A percentile compares a stretch with the other conserved stretches of the same genome.
Evolutionary conservation across 352 stramenopile genomes (phyloP).

Genomic region (Pythium graminicola): DNA sequence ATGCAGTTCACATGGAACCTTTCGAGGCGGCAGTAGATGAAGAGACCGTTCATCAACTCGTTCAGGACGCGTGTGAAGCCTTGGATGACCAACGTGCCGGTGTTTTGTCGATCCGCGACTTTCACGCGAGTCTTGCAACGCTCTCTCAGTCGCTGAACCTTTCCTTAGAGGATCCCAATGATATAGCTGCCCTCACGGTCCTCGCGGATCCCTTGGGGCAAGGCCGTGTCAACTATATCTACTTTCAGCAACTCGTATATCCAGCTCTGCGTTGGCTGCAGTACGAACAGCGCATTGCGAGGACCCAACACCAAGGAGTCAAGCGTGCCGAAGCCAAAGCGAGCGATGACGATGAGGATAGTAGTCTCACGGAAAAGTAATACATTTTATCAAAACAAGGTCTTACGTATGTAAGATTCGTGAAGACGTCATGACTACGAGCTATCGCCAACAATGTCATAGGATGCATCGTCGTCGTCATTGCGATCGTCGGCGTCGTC

Average conservation of each 20-base stretch:
- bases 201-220: constrained; percentile 39
- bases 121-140: constrained; percentile 25
- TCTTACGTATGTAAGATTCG: not conserved
- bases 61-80: constrained; percentile 30
- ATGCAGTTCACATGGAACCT: constrained; percentile 6
- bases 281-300: constrained; percentile 21
- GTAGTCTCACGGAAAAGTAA: constrained; percentile 2
- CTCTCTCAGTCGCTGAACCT: constrained; percentile 19
- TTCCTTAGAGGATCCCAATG: constrained; percentile 20
- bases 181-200: constrained; percentile 29
- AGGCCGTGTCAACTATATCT: constrained; percentile 53
- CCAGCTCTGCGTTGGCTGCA: constrained; percentile 33
- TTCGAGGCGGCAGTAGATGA: constrained; percentile 5
- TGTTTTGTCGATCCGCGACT: constrained; percentile 32
- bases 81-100: constrained; percentile 30
- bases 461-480: not conserved
- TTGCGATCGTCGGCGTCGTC: constrained; percentile 1
- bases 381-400: not conserved
- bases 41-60: constrained; percentile 25
- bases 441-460: not conserved
- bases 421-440: no score
- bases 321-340: constrained; percentile 10
- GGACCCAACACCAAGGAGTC: not conserved
- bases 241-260: constrained; percentile 49
- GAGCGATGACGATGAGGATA: not conserved